These are phyloP conservation scores for Diutina sp. DNA, from an alignment of 1,139 yeast genomes.

Conservation along the genomic window DNA sequence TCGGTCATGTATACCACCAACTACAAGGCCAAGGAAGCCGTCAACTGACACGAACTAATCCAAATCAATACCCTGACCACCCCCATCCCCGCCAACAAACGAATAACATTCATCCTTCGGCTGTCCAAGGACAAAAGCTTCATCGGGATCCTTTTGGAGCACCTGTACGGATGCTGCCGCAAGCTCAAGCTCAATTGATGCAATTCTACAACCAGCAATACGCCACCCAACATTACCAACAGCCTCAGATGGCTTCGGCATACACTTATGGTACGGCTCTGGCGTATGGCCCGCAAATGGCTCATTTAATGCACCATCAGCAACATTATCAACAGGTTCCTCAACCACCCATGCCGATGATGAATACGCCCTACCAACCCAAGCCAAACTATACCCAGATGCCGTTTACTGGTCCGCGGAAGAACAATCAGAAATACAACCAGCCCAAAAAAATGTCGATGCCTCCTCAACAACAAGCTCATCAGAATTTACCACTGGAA, in stretches of 20 bases:
- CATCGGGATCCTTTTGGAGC: background rate
- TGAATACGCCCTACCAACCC: background rate
- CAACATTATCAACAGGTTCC: background rate
- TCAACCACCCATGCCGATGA: background rate
- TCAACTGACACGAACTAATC: background rate
- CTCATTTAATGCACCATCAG: background rate
- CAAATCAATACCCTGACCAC: background rate
- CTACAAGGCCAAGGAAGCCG: background rate
- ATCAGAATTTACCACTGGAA: background rate
- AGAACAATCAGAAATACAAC: background rate
- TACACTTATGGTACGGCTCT: constrained; percentile 1
- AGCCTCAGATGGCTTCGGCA: background rate
- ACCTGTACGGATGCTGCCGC: background rate
- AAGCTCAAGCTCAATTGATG: background rate
- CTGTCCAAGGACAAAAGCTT: background rate
- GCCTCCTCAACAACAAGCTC: background rate
- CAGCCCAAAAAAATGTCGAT: background rate
- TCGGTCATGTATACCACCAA: background rate
- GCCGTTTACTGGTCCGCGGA: background rate
- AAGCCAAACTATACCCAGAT: background rate
- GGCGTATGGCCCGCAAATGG: background rate
- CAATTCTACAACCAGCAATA: constrained; percentile 1
- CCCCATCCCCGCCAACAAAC: background rate
- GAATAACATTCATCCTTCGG: background rate
- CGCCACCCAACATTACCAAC: background rate